A percentile compares a stretch with the other conserved stretches of the same genome.
Conservation (phyloP, 192 early-diverging fungal genomes). For the Pilaira anomala region DNA sequence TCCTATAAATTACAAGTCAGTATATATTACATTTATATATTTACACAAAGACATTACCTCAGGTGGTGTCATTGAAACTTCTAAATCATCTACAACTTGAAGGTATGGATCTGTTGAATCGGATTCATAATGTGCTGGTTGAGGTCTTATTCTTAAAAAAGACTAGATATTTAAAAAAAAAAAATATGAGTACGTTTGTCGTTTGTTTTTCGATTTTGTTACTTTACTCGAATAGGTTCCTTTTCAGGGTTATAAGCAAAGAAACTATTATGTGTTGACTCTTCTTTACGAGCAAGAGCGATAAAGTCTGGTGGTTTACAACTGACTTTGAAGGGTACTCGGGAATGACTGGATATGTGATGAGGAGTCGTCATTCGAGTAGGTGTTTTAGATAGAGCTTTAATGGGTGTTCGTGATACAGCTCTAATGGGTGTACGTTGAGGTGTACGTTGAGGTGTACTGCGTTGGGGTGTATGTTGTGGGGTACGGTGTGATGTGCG, state of each 20-base stretch:
- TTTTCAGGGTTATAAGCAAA: constrained; percentile 39
- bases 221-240: constrained; percentile 34
- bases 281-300: not conserved
- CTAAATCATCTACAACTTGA: constrained; percentile 33
- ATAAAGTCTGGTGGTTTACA: constrained; percentile 2
- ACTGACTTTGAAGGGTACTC: not conserved
- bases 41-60: too few relatives aligned
- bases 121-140: not conserved
- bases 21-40: too few relatives aligned
- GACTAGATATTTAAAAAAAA: constrained; percentile 17
- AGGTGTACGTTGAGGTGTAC: not conserved
- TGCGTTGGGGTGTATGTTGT: not conserved
- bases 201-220: not conserved
- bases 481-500: not conserved
- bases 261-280: constrained; percentile 7
- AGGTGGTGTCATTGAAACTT: constrained; percentile 45
- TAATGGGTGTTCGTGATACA: not conserved
- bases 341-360: not conserved
- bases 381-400: not conserved
- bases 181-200: not conserved
- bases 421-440: not conserved
- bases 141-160: constrained; percentile 35
- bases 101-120: constrained; percentile 31
- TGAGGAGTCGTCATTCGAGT: not conserved
- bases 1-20: constrained; percentile 2